These are phyloP conservation scores for Begonia fuchsioides DNA, from an alignment of 306 rosid species.

Conservation along the genomic window DNA sequence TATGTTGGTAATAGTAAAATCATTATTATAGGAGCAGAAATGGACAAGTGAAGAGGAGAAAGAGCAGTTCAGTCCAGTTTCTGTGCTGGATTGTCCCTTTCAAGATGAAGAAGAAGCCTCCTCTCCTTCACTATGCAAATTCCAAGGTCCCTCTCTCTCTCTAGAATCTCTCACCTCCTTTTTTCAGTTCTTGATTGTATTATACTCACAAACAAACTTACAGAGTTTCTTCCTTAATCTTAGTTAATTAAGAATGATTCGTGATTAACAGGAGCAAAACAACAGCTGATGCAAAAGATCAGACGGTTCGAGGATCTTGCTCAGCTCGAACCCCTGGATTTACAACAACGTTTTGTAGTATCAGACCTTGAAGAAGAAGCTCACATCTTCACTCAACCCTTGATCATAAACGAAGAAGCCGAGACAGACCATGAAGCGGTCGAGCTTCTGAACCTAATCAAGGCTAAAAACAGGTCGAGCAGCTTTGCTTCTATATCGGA, in stretches of 20 bases:
- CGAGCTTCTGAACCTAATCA: conserved; percentile 17
- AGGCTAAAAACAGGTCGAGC: conserved; percentile 4
- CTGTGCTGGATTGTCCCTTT: conserved; percentile 60
- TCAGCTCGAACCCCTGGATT: conserved; percentile 26
- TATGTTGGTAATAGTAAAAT: too few species aligned
- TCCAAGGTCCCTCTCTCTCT: conserved; percentile 22
- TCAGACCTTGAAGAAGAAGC: conserved; percentile 4
- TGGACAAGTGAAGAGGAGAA: conserved; percentile 48
- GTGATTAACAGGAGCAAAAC: conserved; percentile 24
- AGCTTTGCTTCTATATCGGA: conserved; percentile 16
- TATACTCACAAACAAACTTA: too few species aligned
- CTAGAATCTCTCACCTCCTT: too few species aligned
- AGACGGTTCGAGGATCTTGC: conserved; percentile 20
- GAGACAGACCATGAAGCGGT: conserved; percentile 12
- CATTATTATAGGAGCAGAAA: conserved; percentile 23
- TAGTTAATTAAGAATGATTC: too few species aligned
- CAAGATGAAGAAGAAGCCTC: conserved; percentile 43
- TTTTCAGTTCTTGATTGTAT: not conserved
- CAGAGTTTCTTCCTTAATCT: too few species aligned
- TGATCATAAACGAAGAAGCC: not conserved
- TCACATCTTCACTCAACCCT: not conserved
- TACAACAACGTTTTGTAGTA: conserved; percentile 29
- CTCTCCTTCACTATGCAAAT: conserved; percentile 18
- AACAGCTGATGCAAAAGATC: conserved; percentile 25
- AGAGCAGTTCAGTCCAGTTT: conserved; percentile 75